These are phyloP conservation scores for Fibroporia radiculosa DNA, from an alignment of 768 basidiomycete genomes.

Conservation along the genomic window DNA sequence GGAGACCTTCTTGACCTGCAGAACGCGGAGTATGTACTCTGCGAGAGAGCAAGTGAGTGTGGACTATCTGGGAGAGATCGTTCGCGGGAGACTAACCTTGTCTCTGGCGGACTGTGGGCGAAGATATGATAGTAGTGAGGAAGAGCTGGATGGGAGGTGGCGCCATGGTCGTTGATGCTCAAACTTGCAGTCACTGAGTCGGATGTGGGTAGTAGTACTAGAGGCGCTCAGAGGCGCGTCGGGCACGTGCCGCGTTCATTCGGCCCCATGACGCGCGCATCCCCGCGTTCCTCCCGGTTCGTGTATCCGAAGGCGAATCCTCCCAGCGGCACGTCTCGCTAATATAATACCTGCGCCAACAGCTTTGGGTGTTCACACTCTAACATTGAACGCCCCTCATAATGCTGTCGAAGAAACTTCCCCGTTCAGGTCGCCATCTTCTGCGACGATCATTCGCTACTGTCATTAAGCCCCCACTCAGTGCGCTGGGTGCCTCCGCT, in stretches of 20 bases:
- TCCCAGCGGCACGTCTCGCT: not conserved
- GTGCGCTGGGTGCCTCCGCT: conserved; percentile 46
- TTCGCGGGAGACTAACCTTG: conserved; percentile 45
- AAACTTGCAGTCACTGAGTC: not conserved
- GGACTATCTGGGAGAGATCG: not conserved
- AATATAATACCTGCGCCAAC: too few species aligned
- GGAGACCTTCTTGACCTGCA: conserved; percentile 81
- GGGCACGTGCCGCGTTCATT: not conserved
- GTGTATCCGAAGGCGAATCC: not conserved
- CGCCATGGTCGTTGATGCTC: conserved; percentile 37
- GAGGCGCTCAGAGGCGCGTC: conserved; percentile 1
- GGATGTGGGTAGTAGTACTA: not conserved
- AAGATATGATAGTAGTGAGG: conserved; percentile 83
- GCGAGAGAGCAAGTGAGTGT: conserved; percentile 2
- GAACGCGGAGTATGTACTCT: conserved; percentile 77
- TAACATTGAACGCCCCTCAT: too few species aligned
- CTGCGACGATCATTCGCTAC: conserved; percentile 21
- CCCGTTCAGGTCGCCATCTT: conserved; percentile 6
- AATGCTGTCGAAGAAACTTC: conserved; percentile 12
- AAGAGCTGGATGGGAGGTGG: conserved; percentile 82
- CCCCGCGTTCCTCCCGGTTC: conserved; percentile 1
- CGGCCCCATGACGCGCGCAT: conserved; percentile 11
- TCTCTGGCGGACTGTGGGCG: conserved; percentile 66
- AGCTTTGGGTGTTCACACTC: too few species aligned
- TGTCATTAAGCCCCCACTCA: conserved; percentile 23